Evolutionary conservation across 331 rosid genomes (phyloP), one percentile per base, ranked within the genome.

Genomic region (Spiraea crenata): DNA sequence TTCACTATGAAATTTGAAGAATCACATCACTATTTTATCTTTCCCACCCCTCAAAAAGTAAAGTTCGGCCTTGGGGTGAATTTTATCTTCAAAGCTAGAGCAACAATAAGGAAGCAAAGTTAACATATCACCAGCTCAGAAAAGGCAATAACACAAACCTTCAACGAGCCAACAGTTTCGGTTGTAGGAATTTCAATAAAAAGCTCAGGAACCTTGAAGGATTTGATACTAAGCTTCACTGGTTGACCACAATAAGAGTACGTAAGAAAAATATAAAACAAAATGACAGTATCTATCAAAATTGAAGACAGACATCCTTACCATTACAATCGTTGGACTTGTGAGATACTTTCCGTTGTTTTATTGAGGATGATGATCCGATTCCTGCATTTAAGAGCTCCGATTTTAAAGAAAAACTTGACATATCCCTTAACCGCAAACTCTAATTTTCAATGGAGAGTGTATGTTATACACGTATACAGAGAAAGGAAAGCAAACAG

Each of bases 141-240:
- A 31, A 42, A 37, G 38, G 3, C 50, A 57, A 47, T n/a, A 74
- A 68, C 12, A 61, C 81, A 68, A 81, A 89, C 96, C 88, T 89
- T 89, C 42, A 89, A 73, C 15, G 89, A 89, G 74, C 96, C 96
- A 70, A 89, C 86, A 34, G 96, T 89, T 37, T 89, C 87, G 19
- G 90, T 87, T 76, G 84, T 82, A 49, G 92, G 87, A 65, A 89
- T 83, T 57, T 87, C 92, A 49, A 89, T 85, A 67, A 85, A 81
- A 65, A 89, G 89, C 81, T 89, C 92, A 0, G 96, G 96, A 38
- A 89, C 96, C 82, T 81, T 83, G 65, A 89, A 87, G 69, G 96
- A 89, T 80, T 87, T 85, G 61, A 89, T 89, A 74, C 90, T 89
- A 34, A 89, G 84, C 88, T 85, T 89, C 86, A 89, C 96, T 89